Evolutionary conservation across 169 alveolate genomes (phyloP), one percentile per base, ranked within the genome.

Genomic region (Cryptosporidium felis): DNA sequence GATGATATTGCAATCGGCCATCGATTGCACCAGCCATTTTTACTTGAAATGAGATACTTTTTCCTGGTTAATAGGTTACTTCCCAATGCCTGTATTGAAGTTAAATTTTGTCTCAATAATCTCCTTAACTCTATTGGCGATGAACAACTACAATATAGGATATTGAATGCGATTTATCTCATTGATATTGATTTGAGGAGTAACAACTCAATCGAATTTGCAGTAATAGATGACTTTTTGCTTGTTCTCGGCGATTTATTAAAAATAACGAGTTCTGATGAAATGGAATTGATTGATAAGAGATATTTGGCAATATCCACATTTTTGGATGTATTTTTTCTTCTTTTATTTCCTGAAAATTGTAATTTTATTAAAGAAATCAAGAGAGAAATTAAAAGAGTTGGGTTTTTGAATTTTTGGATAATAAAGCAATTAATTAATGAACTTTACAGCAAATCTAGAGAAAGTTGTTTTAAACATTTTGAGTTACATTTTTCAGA

Each of bases 281-380:
- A 63, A 5, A 14, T 23, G 18, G 44, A 44, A 18, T 46, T 32
- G 26, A 2, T 42, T 23, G 80, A 63, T 18, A n/a, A 2, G n/a
- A 65, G 49, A 5, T 41, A 46, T 0, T 12, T 40, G 23, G 42
- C 45, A 28, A 14, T 49, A 14, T 30, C n/a, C 14, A 44, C 42
- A 46, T 45, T 65, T 65, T 30, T 65, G 60, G 81, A 65, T n/a
- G 62, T 18, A 8, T 65, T 65, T 4, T 65, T 65, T 18, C 61
- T 65, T 10, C 0, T 65, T 45, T 36, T 46, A 1, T 65, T 26
- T 46, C 63, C 81, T 30, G 36, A 46, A 46, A 65, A 46, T 44
- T 32, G 53, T 32, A 2, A 49, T 12, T 65, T 65, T n/a, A 65
- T 65, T 5, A 28, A 65, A 2, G 0, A 36, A 44, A 26, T 65